Evolutionary conservation across 164 flowering plant species (phyloP).

Genomic region (Piper longum): DNA sequence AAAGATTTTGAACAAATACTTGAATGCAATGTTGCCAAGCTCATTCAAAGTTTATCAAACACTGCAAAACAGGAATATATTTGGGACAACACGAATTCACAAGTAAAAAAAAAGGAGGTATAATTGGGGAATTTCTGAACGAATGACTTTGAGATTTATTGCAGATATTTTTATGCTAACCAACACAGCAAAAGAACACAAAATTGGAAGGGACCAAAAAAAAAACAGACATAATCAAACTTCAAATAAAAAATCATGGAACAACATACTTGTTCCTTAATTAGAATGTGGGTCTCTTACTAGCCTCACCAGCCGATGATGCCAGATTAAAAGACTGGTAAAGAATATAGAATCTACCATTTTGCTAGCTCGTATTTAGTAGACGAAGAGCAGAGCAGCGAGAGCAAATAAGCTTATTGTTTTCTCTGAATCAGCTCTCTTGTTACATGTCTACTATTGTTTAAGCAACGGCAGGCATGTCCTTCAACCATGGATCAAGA

Average conservation of each 20-base stretch:
- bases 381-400: not conserved
- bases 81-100: no score
- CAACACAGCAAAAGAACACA: not conserved
- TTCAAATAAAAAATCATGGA: not conserved
- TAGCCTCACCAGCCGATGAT: not conserved
- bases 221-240: not conserved
- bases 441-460: not conserved
- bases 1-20: no score
- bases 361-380: not conserved
- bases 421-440: not conserved
- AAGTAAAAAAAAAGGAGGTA: no score
- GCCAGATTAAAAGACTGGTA: not conserved
- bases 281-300: not conserved
- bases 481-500: conserved; percentile 58
- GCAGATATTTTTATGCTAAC: not conserved
- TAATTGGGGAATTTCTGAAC: no score
- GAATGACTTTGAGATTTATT: no score
- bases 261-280: not conserved
- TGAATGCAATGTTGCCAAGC: no score
- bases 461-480: conserved; percentile 35
- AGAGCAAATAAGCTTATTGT: not conserved
- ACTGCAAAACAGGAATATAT: no score
- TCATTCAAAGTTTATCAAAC: no score
- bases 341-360: not conserved
- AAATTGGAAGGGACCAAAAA: not conserved